Base-by-base conservation (phyloP, 139 green algal species). In the Ettlia oleoabundans region DNA sequence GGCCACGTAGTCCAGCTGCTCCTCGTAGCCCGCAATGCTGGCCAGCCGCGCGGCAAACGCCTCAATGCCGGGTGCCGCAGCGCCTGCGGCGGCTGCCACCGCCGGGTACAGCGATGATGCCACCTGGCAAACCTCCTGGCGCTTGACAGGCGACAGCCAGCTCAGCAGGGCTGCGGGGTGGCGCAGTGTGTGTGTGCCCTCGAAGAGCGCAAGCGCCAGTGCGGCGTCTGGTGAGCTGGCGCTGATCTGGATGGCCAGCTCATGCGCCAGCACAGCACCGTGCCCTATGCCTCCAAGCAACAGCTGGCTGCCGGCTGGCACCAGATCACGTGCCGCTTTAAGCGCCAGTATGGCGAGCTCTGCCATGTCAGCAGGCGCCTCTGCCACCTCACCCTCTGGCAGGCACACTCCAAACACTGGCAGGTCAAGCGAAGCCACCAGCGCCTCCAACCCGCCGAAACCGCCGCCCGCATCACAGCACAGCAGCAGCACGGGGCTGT, bases 1-100 rank as follows among this genome's bases (percentile, higher is more conserved):
- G 15, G 86, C 84, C 40, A 95, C 35, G n/a, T 81, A 84, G 28
- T 95, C 92, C 43, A 95, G 83, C 88, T 95, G 92, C 4, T 79
- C 84, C 15, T 89, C 86, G 66, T 82, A 88, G 32, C 51, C 83
- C 6, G 10, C 21, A 7, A 83, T 58, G 69, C 62, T 76, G 33
- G 83, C 77, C 71, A 89, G 53, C 52, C 71, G 69, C 15, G 80
- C 40, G 0, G 63, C 73, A 70, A 88, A 83, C 6, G 76, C 51
- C 22, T 88, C 85, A 19, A 85, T 15, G 37, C 53, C 55, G 47
- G 82, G 85, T 15, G 82, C 82, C 1, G 51, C 10, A 40, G 43
- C 30, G 37, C 75, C 82, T 8, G 52, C 66, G 2, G 38, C 82
- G 5, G 58, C 66, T 32, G 40, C 32, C 37, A 89, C 71, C 4